Percentiles rank a stretch among this genome's conserved stretches.
Conservation (phyloP, 768 basidiomycete genomes). For the Rhodotorula toruloides region DNA sequence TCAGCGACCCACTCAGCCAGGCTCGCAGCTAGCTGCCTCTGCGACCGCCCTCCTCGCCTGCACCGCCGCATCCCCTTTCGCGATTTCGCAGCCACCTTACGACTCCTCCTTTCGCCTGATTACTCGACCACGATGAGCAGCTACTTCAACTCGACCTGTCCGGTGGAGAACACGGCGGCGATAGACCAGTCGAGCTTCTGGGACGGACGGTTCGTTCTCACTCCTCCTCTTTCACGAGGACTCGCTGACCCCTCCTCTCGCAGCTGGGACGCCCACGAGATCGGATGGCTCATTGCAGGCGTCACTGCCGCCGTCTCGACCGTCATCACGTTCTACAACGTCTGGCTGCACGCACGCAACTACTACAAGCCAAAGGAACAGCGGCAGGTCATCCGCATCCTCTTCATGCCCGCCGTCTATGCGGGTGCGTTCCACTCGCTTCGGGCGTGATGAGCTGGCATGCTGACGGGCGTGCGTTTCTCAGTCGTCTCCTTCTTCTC, state of each 20-base stretch:
- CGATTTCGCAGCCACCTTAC: no score
- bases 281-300: conserved; percentile 22
- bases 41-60: no score
- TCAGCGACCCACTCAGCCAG: no score
- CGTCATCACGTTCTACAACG: conserved; percentile 5
- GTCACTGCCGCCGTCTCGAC: conserved; percentile 5
- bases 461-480: conserved; percentile 46
- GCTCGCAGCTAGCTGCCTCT: no score
- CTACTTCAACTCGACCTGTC: conserved; percentile 4
- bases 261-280: conserved; percentile 22
- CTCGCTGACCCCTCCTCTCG: no score
- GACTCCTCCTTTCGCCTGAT: background rate
- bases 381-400: conserved; percentile 24
- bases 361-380: conserved; percentile 33
- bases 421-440: background rate
- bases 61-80: no score
- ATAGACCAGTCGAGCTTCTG: conserved; percentile 13
- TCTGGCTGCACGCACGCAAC: conserved; percentile 16
- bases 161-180: conserved; percentile 11
- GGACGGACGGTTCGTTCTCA: conserved; percentile 8
- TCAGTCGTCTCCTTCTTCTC: conserved; percentile 78
- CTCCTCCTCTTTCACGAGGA: no score
- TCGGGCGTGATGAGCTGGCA: conserved; percentile 41
- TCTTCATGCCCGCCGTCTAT: conserved; percentile 33
- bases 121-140: background rate